Percentiles rank a stretch among this genome's conserved stretches.
Evolutionary conservation across 371 early-diverging fungal species (phyloP).

Genomic region (Saksenaea oblongispora): DNA sequence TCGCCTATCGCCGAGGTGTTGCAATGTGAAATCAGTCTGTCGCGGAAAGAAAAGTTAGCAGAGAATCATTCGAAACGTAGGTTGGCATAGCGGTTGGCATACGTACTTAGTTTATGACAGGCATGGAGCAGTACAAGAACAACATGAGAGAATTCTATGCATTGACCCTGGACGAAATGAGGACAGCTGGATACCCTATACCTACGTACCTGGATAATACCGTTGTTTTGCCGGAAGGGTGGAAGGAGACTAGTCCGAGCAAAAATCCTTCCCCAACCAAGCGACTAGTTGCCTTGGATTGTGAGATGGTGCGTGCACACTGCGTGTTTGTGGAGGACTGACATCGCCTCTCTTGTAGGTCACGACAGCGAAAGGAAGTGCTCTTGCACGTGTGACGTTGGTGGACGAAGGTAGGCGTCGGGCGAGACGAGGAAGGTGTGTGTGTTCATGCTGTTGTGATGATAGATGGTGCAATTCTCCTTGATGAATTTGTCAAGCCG

Average conservation of each 20-base stretch:
- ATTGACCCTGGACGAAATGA: conserved; percentile 50
- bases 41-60: conserved; percentile 21
- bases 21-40: conserved; percentile 29
- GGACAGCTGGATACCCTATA: conserved; percentile 52
- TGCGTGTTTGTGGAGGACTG: neutral
- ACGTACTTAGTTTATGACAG: neutral
- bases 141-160: conserved; percentile 52
- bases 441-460: neutral
- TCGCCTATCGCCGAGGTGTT: conserved; percentile 36
- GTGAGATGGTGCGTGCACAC: conserved; percentile 71
- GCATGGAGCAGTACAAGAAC: conserved; percentile 17
- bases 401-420: conserved; percentile 49
- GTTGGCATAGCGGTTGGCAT: neutral
- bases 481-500: conserved; percentile 78
- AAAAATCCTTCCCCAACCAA: conserved; percentile 23
- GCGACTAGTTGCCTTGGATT: conserved; percentile 70
- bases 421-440: neutral
- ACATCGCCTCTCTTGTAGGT: conserved; percentile 32
- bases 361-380: conserved; percentile 65
- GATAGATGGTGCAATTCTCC: conserved; percentile 45
- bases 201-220: conserved; percentile 46
- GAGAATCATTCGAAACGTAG: conserved; percentile 14
- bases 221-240: conserved; percentile 39
- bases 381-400: conserved; percentile 72
- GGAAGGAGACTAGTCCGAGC: conserved; percentile 55